phyloP scores from a whole-genome alignment of 2,329 filamentous ascomycete species.

The Metarhizium rileyi region DNA sequence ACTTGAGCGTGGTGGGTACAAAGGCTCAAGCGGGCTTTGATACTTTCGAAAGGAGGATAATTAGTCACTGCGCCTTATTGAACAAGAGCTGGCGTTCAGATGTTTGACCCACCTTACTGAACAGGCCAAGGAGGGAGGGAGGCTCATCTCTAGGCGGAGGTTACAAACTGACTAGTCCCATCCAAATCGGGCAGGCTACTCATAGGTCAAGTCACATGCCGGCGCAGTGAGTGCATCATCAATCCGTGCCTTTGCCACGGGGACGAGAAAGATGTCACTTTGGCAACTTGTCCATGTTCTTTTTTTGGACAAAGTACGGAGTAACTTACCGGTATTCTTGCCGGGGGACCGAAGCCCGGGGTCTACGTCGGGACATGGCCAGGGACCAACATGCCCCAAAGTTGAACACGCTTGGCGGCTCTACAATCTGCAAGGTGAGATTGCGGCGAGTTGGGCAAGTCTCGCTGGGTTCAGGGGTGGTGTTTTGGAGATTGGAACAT shows the following conservation, averaged over 20 bases:
- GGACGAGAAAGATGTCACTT: too few relatives aligned
- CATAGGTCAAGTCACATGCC: too few relatives aligned
- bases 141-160: too few relatives aligned
- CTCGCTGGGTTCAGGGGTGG: not conserved
- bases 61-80: not conserved
- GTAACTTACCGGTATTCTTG: not conserved
- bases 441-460: conserved; percentile 2
- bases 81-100: not conserved
- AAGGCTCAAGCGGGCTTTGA: not conserved
- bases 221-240: too few relatives aligned
- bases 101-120: not conserved
- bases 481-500: not conserved
- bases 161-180: too few relatives aligned
- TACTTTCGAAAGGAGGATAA: not conserved
- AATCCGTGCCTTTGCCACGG: too few relatives aligned
- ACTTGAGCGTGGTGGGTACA: not conserved
- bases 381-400: conserved; percentile 1
- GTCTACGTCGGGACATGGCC: not conserved
- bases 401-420: conserved; percentile 3
- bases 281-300: not conserved
- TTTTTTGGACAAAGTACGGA: not conserved
- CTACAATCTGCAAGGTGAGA: conserved; percentile 4
- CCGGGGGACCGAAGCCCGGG: conserved; percentile 3
- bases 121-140: too few relatives aligned
- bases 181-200: too few relatives aligned